Base-by-base conservation (phyloP, 768 basidiomycete genomes). In the Grammothele lineata region DNA sequence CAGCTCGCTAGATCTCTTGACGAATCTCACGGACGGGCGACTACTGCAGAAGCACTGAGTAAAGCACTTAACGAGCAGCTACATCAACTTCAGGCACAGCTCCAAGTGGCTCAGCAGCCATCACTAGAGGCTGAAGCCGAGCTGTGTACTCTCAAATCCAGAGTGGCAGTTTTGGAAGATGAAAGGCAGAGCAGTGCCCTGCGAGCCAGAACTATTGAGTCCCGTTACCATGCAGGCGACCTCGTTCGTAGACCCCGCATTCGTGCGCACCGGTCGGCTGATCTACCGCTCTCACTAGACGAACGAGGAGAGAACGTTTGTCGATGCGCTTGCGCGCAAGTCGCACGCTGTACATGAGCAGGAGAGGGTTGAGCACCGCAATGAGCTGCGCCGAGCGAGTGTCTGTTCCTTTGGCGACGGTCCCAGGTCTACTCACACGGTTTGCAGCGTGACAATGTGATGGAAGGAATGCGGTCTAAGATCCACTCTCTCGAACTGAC, bases 351-450 rank as follows among this genome's bases (percentile, higher is more conserved):
- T 62, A n/a, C 59, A 67, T 37, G 64, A 68, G 43, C 63, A 64
- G 48, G 60, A 63, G 34, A 53, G 68, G 15, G 57, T 65, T 12
- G 56, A 58, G 18, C 66, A 67, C 25, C 60, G 63, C 22, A 70
- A 70, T 40, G 67, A 70, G 23, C 45, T 68, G 7, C 57, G 64
- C 47, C 59, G 66, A 22, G 66, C 66, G 38, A 23, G 63, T 44
- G 7, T 14, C 35, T n/a, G 9, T 54, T 34, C 30, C 17, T 18
- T 36, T 14, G n/a, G n/a, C n/a, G n/a, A 2, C 6, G 2, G 23
- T 42, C 21, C 42, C 7, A 27, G 17, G 17, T 18, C 17, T 40
- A 9, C 37, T 48, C 21, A 45, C 35, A 15, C 19, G 9, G 21
- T 17, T 21, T 14, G n/a, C 43, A 68, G 66, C 60, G 64, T 36